phyloP scores from a whole-genome alignment of 2,329 filamentous ascomycete species.

The Helotiales sp. region DNA sequence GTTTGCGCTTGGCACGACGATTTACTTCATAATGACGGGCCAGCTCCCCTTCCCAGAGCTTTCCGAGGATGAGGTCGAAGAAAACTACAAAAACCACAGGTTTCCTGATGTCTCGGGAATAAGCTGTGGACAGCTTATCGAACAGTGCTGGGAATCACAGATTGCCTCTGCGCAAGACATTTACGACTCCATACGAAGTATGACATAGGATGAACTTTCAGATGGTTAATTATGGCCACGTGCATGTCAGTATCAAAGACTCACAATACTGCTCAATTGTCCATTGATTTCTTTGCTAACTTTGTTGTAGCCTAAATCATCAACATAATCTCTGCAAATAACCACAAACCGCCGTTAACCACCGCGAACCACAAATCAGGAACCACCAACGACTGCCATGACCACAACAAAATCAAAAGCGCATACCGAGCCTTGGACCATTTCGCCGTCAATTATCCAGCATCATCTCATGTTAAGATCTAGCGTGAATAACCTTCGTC shows the following conservation, averaged over 20 bases:
- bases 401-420: no score
- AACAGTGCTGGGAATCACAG: conserved; percentile 40
- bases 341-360: background rate
- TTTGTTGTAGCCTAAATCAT: no score
- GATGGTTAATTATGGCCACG: no score
- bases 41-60: conserved; percentile 44
- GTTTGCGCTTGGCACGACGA: conserved; percentile 45
- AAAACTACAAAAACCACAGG: conserved; percentile 35
- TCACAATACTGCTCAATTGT: no score
- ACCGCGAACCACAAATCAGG: no score
- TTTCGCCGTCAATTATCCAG: no score
- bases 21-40: conserved; percentile 46
- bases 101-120: conserved; percentile 41
- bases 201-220: no score
- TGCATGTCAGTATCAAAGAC: no score
- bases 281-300: no score
- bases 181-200: conserved; percentile 9
- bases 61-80: conserved; percentile 40
- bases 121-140: conserved; percentile 40
- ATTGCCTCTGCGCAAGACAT: conserved; percentile 17
- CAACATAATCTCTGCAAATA: no score
- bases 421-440: background rate
- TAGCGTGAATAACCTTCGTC: conserved; percentile 17
- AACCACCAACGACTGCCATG: no score
- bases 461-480: no score